These are phyloP conservation scores for Polyporus arcularius DNA, from an alignment of 768 basidiomycete genomes.

Conservation along the genomic window DNA sequence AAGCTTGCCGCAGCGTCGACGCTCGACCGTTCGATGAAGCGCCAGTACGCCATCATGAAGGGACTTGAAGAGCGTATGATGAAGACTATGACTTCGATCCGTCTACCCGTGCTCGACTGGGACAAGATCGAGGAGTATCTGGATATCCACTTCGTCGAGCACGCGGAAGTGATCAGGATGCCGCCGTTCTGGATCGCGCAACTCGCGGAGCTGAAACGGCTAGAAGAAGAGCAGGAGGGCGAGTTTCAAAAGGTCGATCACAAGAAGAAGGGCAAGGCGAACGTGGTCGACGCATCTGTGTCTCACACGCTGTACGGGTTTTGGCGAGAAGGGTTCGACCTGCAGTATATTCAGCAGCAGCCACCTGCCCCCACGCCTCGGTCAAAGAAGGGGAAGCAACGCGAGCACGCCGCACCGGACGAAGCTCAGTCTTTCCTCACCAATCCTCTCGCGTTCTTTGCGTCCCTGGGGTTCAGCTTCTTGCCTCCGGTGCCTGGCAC, in stretches of 20 bases:
- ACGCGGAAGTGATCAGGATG: slow-evolving; percentile 39
- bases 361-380: not conserved
- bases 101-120: slow-evolving; percentile 35
- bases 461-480: slow-evolving; percentile 33
- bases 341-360: slow-evolving; percentile 43
- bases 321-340: slow-evolving; percentile 50
- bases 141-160: slow-evolving; percentile 47
- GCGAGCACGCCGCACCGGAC: not conserved
- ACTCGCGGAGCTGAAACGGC: not conserved
- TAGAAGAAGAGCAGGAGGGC: slow-evolving; percentile 15
- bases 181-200: slow-evolving; percentile 52
- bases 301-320: slow-evolving; percentile 44
- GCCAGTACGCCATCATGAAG: slow-evolving; percentile 33
- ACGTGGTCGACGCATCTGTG: slow-evolving; percentile 1
- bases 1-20: slow-evolving; percentile 41
- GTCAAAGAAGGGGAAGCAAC: not conserved
- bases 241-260: slow-evolving; percentile 8
- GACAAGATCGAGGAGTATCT: slow-evolving; percentile 45
- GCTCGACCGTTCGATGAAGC: slow-evolving; percentile 32
- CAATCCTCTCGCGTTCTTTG: slow-evolving; percentile 30
- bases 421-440: not conserved
- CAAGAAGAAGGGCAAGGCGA: slow-evolving; percentile 29
- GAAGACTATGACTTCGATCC: slow-evolving; percentile 45
- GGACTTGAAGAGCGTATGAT: slow-evolving; percentile 47
- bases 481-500: slow-evolving; percentile 41